Evolutionary conservation across 495 filamentous ascomycete species (phyloP).

Genomic region (Lichina pygmaea): DNA sequence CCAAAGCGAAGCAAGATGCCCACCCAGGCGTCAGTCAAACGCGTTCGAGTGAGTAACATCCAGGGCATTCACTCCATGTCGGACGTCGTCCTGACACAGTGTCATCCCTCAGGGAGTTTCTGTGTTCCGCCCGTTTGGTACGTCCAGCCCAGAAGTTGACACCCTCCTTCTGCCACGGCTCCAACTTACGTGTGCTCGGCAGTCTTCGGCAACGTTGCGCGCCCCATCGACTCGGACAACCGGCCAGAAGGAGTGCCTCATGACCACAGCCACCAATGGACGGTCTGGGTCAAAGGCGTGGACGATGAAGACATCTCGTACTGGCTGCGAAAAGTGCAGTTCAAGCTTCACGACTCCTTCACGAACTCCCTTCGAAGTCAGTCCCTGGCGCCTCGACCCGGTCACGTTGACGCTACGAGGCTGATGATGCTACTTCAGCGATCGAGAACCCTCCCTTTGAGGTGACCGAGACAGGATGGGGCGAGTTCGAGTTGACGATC

Average conservation of each 20-base stretch:
- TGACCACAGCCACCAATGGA: conserved; percentile 91
- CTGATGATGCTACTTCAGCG: conserved; percentile 6
- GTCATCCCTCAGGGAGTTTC: conserved; percentile 30
- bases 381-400: conserved; percentile 2
- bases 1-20: conserved; percentile 32
- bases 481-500: conserved; percentile 88
- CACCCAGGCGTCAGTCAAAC: background rate
- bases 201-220: conserved; percentile 59
- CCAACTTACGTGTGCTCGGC: background rate
- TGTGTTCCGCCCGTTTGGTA: conserved; percentile 47
- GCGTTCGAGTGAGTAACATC: background rate
- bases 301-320: conserved; percentile 72
- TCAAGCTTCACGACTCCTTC: conserved; percentile 92
- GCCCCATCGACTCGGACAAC: conserved; percentile 41
- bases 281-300: conserved; percentile 68
- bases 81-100: background rate
- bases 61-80: too few relatives aligned
- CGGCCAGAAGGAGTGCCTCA: conserved; percentile 28
- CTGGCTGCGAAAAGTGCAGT: conserved; percentile 91
- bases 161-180: background rate
- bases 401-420: background rate
- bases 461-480: conserved; percentile 83
- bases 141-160: conserved; percentile 3
- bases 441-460: conserved; percentile 56
- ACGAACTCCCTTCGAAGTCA: conserved; percentile 54